These are phyloP conservation scores for Knoxdaviesia proteae DNA, from an alignment of 2,329 filamentous ascomycete species.

Conservation along the genomic window DNA sequence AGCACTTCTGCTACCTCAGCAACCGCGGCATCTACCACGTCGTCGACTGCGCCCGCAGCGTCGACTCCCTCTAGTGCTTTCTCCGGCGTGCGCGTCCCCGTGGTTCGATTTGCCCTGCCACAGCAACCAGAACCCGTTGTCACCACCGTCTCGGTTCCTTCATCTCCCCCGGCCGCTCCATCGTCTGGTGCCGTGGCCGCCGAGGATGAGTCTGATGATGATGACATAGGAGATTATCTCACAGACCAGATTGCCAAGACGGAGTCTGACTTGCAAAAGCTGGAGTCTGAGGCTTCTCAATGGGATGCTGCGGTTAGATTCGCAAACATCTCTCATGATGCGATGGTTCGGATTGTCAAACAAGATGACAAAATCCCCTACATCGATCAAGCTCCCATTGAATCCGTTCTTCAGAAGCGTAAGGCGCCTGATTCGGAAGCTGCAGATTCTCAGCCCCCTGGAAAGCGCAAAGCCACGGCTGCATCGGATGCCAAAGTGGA, in stretches of 20 bases:
- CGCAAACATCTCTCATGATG: slow-evolving; percentile 25
- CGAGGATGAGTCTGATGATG: slow-evolving; percentile 29
- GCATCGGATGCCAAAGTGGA: too few species aligned
- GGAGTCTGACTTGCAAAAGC: slow-evolving; percentile 24
- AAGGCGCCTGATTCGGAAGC: too few species aligned
- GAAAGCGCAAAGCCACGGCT: too few species aligned
- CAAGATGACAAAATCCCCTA: slow-evolving; percentile 14
- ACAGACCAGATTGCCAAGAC: slow-evolving; percentile 29
- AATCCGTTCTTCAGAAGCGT: too few species aligned
- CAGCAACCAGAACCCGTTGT: slow-evolving; percentile 8
- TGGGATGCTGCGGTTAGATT: slow-evolving; percentile 24
- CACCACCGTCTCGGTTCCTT: slow-evolving; percentile 1
- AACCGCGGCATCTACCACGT: neutral
- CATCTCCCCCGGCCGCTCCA: neutral
- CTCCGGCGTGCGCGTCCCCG: slow-evolving; percentile 10
- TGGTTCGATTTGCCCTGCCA: slow-evolving; percentile 19
- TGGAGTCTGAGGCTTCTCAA: slow-evolving; percentile 18
- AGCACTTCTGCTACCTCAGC: neutral
- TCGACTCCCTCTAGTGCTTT: slow-evolving; percentile 1
- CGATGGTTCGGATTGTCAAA: slow-evolving; percentile 23
- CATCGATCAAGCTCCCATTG: neutral
- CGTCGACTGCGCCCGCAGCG: neutral
- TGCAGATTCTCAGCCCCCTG: too few species aligned
- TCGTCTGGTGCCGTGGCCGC: slow-evolving; percentile 7
- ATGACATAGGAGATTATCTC: slow-evolving; percentile 36